Evolutionary conservation across 2,329 filamentous ascomycete genomes (phyloP), one percentile per base, ranked within the genome.

Genomic region (Cladosporium halotolerans): DNA sequence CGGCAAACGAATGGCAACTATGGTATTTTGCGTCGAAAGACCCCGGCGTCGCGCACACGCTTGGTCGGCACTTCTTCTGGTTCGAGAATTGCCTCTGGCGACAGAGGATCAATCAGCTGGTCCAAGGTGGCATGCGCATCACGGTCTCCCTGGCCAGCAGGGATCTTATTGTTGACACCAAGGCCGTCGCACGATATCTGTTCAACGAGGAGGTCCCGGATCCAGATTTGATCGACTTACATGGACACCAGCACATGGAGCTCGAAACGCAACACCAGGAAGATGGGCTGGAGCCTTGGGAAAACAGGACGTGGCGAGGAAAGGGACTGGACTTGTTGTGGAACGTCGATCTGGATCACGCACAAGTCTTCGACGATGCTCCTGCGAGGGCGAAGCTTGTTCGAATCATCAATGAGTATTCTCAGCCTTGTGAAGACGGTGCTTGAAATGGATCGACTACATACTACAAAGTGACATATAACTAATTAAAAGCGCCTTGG

Each of bases 1-100:
- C 53, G 1, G 83, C 85, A n/a, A 86, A 85, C 57, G 83, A 89
- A 67, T 83, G 80, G 72, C 79, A 85, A 64, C 71, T 89, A 11
- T 85, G 81, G 75, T 89, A 85, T 61, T 88, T 87, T 64, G 85
- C 82, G 5, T 81, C 78, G 42, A 83, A 77, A 51, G 85, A 89
- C 59, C 80, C 82, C 28, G 82, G 82, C 2, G 81, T 86, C 2
- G 79, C 84, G 9, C 77, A 85, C 53, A 82, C 80, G 9, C 71
- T 89, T 1, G 79, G 78, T 0, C 72, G 85, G 3, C 77, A 83
- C 60, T 88, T 89, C 69, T 87, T 86, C 68, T 89, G 85, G 86
- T 75, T 75, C 23, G 77, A 88, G 59, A 87, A 85, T 58, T 80
- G 86, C 38, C 69, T 86, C 7, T 89, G 85, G 85, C 82, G 80